Evolutionary conservation across 768 basidiomycete species (phyloP).

Genomic region (Termitomyces sp.): DNA sequence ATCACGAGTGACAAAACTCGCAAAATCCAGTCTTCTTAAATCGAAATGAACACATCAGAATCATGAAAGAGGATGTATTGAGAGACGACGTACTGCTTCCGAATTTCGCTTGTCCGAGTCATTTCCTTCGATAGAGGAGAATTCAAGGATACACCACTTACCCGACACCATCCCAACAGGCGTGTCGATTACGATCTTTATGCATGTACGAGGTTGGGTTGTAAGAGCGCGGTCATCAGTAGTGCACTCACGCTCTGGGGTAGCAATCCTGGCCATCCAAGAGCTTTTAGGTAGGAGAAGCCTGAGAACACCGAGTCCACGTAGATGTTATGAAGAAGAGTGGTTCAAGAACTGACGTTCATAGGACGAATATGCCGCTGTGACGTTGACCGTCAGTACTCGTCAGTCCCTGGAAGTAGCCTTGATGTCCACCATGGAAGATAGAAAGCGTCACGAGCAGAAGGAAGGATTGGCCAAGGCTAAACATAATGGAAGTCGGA

Average conservation of each 20-base stretch:
- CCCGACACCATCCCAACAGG: slow-evolving; percentile 62
- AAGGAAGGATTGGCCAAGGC: slow-evolving; percentile 45
- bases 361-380: slow-evolving; percentile 79
- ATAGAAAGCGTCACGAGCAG: slow-evolving; percentile 42
- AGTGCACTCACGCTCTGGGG: slow-evolving; percentile 53
- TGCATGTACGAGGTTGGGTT: not conserved
- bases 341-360: slow-evolving; percentile 51
- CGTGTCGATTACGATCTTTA: slow-evolving; percentile 67
- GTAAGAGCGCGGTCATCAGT: not conserved
- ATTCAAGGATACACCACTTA: slow-evolving; percentile 69
- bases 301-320: slow-evolving; percentile 37
- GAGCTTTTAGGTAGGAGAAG: slow-evolving; percentile 70
- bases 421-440: slow-evolving; percentile 47
- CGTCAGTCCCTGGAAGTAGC: slow-evolving; percentile 6
- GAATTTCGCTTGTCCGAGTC: slow-evolving; percentile 89
- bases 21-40: slow-evolving; percentile 60
- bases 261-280: slow-evolving; percentile 61
- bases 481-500: slow-evolving; percentile 35
- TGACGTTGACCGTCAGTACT: slow-evolving; percentile 1
- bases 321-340: not conserved
- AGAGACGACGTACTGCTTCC: slow-evolving; percentile 54
- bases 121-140: slow-evolving; percentile 73
- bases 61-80: slow-evolving; percentile 1
- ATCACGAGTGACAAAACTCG: slow-evolving; percentile 60
- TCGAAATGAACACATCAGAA: slow-evolving; percentile 29